These are phyloP conservation scores for Chaetomiaceae sp. DNA, from an alignment of 2,329 filamentous ascomycete genomes.

Conservation along the genomic window DNA sequence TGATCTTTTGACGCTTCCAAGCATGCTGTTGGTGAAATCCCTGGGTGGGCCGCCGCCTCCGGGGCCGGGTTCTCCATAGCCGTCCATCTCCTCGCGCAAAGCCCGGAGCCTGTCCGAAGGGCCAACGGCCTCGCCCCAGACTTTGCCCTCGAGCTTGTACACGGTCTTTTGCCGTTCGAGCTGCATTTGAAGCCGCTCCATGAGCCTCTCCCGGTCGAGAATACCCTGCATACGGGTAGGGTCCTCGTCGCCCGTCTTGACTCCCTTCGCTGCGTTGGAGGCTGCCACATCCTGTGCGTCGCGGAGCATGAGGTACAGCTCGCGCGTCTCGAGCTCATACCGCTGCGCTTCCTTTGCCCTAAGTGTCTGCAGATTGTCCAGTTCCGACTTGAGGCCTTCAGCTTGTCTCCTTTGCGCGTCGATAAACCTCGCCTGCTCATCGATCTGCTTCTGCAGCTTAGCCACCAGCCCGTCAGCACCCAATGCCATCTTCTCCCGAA, in stretches of 20 bases:
- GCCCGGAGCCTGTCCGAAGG: constrained; percentile 90
- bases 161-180: constrained; percentile 96
- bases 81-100: constrained; percentile 90
- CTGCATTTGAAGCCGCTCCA: constrained; percentile 91
- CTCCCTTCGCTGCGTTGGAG: constrained; percentile 63
- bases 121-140: constrained; percentile 74
- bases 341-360: constrained; percentile 87
- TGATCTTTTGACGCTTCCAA: constrained; percentile 64
- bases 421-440: constrained; percentile 86
- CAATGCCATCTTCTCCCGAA: constrained; percentile 79
- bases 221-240: constrained; percentile 82
- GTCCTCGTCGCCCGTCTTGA: constrained; percentile 55
- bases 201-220: constrained; percentile 82
- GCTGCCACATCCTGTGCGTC: constrained; percentile 95
- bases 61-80: constrained; percentile 40
- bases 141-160: constrained; percentile 90
- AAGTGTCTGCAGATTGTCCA: constrained; percentile 78
- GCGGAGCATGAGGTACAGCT: constrained; percentile 95
- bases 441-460: constrained; percentile 88
- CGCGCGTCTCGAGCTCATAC: constrained; percentile 91
- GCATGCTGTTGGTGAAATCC: constrained; percentile 64
- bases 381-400: constrained; percentile 80
- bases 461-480: constrained; percentile 90
- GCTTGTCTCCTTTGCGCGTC: constrained; percentile 81
- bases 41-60: constrained; percentile 47